These are phyloP conservation scores for Jackrogersella minutella DNA, from an alignment of 495 filamentous ascomycete genomes.

Conservation along the genomic window DNA sequence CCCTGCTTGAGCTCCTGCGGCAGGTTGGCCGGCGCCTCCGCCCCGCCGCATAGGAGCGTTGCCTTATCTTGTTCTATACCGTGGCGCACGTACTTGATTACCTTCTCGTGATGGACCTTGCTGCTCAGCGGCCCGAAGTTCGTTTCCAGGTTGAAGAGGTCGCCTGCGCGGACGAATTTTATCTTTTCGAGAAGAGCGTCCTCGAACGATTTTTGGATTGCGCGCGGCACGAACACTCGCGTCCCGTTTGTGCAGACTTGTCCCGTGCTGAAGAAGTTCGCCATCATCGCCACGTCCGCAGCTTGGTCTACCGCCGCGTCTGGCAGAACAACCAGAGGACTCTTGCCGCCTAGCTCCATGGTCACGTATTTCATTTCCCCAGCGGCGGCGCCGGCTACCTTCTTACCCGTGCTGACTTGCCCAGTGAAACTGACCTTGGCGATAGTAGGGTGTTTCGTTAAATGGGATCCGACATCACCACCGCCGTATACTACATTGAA, in stretches of 20 bases:
- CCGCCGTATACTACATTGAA: slow-evolving; percentile 83
- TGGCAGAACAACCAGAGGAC: slow-evolving; percentile 72
- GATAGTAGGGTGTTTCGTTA: slow-evolving; percentile 71
- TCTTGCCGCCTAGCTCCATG: slow-evolving; percentile 86
- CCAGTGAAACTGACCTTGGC: slow-evolving; percentile 86
- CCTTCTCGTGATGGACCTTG: slow-evolving; percentile 72
- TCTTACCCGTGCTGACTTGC: slow-evolving; percentile 79
- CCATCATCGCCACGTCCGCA: slow-evolving; percentile 86
- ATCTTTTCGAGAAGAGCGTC: slow-evolving; percentile 71
- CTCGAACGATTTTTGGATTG: slow-evolving; percentile 71
- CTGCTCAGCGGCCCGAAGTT: slow-evolving; percentile 83
- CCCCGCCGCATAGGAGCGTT: slow-evolving; percentile 73
- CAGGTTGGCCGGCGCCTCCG: slow-evolving; percentile 57
- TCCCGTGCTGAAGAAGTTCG: slow-evolving; percentile 83
- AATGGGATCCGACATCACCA: slow-evolving; percentile 72
- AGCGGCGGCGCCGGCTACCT: slow-evolving; percentile 73
- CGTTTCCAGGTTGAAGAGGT: slow-evolving; percentile 70
- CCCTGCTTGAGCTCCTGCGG: slow-evolving; percentile 65
- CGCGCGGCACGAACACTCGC: slow-evolving; percentile 73
- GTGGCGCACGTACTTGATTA: slow-evolving; percentile 70
- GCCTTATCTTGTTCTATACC: slow-evolving; percentile 75
- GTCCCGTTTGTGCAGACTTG: slow-evolving; percentile 90
- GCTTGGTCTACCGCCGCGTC: slow-evolving; percentile 77
- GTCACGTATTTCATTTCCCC: slow-evolving; percentile 86
- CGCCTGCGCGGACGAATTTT: slow-evolving; percentile 69